Evolutionary conservation across 2,329 filamentous ascomycete species (phyloP).

Genomic region (Trichoderma guizhouense): DNA sequence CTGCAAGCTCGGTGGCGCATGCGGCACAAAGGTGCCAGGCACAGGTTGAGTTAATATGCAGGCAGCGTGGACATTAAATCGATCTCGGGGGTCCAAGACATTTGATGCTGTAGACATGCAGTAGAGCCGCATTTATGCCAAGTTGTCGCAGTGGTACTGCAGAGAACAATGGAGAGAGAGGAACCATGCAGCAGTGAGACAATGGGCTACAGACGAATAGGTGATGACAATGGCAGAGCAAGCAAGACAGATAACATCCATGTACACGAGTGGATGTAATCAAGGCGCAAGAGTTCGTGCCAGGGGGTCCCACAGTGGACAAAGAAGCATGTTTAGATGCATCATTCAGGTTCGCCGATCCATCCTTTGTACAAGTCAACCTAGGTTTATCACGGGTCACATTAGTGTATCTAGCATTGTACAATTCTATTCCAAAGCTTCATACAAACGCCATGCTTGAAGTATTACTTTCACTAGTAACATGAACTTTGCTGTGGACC

Average conservation of each 20-base stretch:
- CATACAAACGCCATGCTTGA: neutral
- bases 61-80: neutral
- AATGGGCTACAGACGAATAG: neutral
- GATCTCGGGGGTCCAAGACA: neutral
- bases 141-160: neutral
- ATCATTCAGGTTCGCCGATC: neutral
- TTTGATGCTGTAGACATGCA: neutral
- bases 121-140: neutral
- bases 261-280: neutral
- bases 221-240: neutral
- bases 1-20: neutral
- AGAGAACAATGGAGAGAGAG: neutral
- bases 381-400: neutral
- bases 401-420: too few relatives aligned
- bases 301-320: neutral
- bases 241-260: neutral
- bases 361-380: neutral
- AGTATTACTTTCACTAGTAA: neutral
- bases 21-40: neutral
- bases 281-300: neutral
- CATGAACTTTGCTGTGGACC: neutral
- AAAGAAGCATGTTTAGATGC: slow-evolving; percentile 13
- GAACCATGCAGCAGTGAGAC: neutral
- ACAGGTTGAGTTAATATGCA: neutral
- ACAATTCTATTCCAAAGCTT: neutral